These are phyloP conservation scores for Pichia paraexigua DNA, from an alignment of 805 yeast species.

Conservation along the genomic window DNA sequence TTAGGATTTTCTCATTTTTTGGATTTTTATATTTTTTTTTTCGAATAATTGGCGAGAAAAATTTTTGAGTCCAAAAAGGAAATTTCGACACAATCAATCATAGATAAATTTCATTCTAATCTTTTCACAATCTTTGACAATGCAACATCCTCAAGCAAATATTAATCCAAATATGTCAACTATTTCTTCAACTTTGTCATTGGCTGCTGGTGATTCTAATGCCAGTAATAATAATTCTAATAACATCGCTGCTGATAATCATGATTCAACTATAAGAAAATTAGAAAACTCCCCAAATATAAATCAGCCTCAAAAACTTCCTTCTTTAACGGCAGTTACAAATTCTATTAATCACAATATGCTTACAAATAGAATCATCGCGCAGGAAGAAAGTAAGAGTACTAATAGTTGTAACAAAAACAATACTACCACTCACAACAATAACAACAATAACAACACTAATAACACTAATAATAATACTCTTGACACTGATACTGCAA, in stretches of 20 bases:
- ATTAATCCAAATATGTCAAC: not conserved
- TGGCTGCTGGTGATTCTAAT: not conserved
- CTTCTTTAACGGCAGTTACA: not conserved
- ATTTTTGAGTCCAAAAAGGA: not conserved
- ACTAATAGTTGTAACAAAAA: not conserved
- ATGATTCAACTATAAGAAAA: not conserved
- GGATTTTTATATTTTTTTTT: not conserved
- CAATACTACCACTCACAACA: not conserved
- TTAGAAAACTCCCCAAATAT: not conserved
- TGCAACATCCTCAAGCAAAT: not conserved
- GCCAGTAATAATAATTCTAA: not conserved
- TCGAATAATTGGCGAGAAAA: not conserved
- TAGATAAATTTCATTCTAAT: not conserved
- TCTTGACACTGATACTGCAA: slow-evolving; percentile 13
- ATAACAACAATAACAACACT: not conserved
- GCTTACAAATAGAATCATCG: not conserved
- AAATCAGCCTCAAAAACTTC: not conserved
- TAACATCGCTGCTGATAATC: no score
- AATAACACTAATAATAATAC: not conserved
- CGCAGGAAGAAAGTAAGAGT: not conserved
- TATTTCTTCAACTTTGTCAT: not conserved
- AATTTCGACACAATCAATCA: not conserved
- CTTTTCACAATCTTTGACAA: not conserved
- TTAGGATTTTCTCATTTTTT: not conserved
- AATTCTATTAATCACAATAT: not conserved